Evolutionary conservation across 768 basidiomycete genomes (phyloP).

Genomic region (Dioszegia crocea): DNA sequence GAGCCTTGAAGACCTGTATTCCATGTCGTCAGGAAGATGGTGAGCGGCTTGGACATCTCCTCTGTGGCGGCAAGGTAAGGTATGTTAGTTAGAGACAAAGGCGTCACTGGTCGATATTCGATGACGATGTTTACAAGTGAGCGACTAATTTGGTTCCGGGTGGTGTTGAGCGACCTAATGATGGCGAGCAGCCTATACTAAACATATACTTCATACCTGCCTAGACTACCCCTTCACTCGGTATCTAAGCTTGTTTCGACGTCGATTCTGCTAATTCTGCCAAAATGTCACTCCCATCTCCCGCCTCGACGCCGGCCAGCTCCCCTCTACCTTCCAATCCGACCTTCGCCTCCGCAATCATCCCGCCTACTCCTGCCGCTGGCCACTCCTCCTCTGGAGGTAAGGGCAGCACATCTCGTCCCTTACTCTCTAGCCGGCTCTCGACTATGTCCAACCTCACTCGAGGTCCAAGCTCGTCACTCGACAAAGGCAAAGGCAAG

Average conservation of each 20-base stretch:
- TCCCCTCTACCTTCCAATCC: not conserved
- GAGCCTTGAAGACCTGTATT: slow-evolving; percentile 83
- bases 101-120: too few relatives aligned
- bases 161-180: not conserved
- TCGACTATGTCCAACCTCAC: not conserved
- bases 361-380: not conserved
- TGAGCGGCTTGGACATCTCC: slow-evolving; percentile 24
- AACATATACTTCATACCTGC: not conserved
- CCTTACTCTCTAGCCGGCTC: not conserved
- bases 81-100: not conserved
- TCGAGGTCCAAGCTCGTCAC: not conserved
- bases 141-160: not conserved
- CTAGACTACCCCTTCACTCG: not conserved
- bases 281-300: not conserved
- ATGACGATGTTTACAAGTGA: not conserved
- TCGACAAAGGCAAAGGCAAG: not conserved
- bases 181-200: not conserved
- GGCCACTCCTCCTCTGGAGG: not conserved
- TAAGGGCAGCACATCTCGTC: not conserved
- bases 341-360: slow-evolving; percentile 1
- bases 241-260: too few relatives aligned
- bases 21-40: slow-evolving; percentile 57
- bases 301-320: not conserved
- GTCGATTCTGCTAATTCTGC: too few relatives aligned
- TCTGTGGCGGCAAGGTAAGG: too few relatives aligned